Percentiles rank a stretch among this genome's conserved stretches.
Conservation (phyloP, 148 eudicot genomes). For the Fagopyrum homotropicum region DNA sequence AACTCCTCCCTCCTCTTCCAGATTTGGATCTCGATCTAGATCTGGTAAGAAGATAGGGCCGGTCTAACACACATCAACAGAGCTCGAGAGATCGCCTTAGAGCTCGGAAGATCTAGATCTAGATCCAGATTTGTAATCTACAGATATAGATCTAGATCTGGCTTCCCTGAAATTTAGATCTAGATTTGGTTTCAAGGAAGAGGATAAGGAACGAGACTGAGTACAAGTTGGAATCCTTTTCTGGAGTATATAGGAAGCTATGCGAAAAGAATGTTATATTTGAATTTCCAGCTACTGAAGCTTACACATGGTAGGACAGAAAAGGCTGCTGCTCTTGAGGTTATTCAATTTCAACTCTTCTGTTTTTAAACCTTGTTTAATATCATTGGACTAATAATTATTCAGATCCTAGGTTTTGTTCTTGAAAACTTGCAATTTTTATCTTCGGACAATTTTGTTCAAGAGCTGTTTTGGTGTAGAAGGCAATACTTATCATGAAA, state of each 20-base stretch:
- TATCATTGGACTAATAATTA: neutral
- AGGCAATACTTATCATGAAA: neutral
- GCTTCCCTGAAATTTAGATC: no score
- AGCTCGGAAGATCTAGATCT: no score
- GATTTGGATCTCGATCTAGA: no score
- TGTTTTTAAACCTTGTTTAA: neutral
- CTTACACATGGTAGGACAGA: constrained; percentile 21
- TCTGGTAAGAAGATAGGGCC: no score
- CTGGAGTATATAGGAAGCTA: constrained; percentile 82
- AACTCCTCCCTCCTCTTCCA: no score
- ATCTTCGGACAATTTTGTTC: neutral
- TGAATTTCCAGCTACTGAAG: constrained; percentile 53
- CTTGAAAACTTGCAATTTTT: constrained; percentile 7
- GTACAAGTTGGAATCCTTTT: constrained; percentile 85
- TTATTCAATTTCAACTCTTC: neutral
- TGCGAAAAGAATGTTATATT: constrained; percentile 87
- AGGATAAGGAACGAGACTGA: constrained; percentile 57
- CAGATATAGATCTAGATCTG: no score
- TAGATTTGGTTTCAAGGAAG: no score
- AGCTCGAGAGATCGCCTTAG: no score
- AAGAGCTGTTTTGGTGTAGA: neutral
- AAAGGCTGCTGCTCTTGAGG: neutral
- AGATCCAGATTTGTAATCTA: no score
- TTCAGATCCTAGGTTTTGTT: constrained; percentile 1
- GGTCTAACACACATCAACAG: no score